A percentile compares a stretch with the other conserved stretches of the same genome.
Conservation (phyloP, 257 asterid genomes). For the Capsicum chinense region DNA sequence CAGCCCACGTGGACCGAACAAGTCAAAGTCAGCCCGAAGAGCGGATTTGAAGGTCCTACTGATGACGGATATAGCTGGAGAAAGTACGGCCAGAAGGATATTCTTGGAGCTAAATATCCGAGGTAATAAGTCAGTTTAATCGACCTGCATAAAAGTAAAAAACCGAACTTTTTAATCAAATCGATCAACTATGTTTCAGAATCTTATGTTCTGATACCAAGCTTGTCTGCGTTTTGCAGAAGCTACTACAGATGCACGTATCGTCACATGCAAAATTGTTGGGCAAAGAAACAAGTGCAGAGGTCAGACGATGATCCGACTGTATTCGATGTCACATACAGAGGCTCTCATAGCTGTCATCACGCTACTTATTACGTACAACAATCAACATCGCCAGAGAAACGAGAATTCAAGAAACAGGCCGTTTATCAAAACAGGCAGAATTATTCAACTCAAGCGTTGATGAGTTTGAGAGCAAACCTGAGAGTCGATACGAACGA, state of each 20-base stretch:
- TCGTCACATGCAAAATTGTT: constrained; percentile 61
- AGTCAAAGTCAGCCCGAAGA: constrained; percentile 58
- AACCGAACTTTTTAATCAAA: background rate
- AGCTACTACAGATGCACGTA: constrained; percentile 92
- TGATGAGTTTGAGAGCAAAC: constrained; percentile 52
- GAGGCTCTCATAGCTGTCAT: constrained; percentile 69
- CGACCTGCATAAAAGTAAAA: constrained; percentile 24
- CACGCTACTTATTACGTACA: constrained; percentile 40
- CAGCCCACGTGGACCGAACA: constrained; percentile 78
- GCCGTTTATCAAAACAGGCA: constrained; percentile 36
- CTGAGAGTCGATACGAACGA: constrained; percentile 64
- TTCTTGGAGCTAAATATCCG: constrained; percentile 57
- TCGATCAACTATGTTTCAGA: background rate
- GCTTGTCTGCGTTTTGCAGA: constrained; percentile 48
- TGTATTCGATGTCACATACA: constrained; percentile 80
- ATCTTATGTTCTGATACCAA: constrained; percentile 1
- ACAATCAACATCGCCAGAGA: constrained; percentile 45
- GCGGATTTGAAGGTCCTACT: constrained; percentile 77
- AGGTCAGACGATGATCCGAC: constrained; percentile 86
- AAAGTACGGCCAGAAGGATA: constrained; percentile 70
- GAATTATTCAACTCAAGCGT: constrained; percentile 48
- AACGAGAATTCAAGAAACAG: constrained; percentile 44
- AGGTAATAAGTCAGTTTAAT: constrained; percentile 37
- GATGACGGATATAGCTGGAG: constrained; percentile 91
- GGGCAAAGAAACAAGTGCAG: constrained; percentile 95